Evolutionary conservation across 306 rosid species (phyloP).

Genomic region (Crotalaria pallida): DNA sequence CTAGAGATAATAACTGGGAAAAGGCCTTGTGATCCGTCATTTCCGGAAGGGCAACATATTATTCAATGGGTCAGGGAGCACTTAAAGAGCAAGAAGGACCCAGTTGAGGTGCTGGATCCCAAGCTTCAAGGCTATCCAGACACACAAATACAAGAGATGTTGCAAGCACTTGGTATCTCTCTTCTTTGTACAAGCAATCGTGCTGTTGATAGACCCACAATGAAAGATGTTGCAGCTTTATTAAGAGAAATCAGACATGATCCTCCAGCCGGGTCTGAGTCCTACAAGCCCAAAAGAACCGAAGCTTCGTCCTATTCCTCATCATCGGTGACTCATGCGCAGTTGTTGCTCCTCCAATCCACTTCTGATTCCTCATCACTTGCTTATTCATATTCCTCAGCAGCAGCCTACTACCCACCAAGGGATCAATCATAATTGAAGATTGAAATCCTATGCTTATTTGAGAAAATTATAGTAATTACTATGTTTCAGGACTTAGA

Average conservation of each 20-base stretch:
- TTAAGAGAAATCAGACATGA: constrained; percentile 66
- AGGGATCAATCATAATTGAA: constrained; percentile 29
- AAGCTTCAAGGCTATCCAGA: constrained; percentile 73
- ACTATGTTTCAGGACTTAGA: neutral
- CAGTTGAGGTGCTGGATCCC: constrained; percentile 61
- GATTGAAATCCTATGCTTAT: neutral
- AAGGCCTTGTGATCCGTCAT: constrained; percentile 71
- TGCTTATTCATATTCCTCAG: constrained; percentile 56
- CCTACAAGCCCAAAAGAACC: constrained; percentile 42
- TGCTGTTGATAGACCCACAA: constrained; percentile 78
- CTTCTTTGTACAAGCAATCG: constrained; percentile 72
- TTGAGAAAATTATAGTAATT: neutral
- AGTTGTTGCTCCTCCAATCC: constrained; percentile 53
- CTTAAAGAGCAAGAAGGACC: constrained; percentile 67
- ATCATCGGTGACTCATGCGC: constrained; percentile 49
- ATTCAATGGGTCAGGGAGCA: constrained; percentile 79
- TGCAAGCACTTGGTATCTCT: constrained; percentile 73
- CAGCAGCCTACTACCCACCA: constrained; percentile 35
- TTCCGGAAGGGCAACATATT: constrained; percentile 67
- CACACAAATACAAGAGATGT: constrained; percentile 73
- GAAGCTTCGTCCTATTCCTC: constrained; percentile 44
- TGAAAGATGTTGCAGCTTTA: constrained; percentile 90
- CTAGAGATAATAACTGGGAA: constrained; percentile 82
- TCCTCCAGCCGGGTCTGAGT: constrained; percentile 33
- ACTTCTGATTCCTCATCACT: constrained; percentile 61